Evolutionary conservation across 2,329 filamentous ascomycete genomes (phyloP).

Genomic region (Helicocarpus griseus): DNA sequence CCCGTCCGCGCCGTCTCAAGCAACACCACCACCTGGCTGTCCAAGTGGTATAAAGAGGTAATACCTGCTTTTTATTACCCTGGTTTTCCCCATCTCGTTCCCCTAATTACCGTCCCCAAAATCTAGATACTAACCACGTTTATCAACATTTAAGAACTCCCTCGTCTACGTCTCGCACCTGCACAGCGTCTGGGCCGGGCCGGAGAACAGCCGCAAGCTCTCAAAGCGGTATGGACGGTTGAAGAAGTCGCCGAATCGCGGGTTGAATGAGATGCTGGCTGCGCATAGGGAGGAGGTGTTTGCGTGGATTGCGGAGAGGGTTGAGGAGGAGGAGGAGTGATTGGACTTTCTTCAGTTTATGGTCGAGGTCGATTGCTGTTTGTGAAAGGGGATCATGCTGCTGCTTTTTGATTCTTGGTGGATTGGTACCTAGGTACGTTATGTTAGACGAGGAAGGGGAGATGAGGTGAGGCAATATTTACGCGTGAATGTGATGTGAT

Average conservation of each 20-base stretch:
- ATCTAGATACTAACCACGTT: no score
- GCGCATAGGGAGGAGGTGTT: slow-evolving; percentile 43
- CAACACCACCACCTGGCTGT: slow-evolving; percentile 56
- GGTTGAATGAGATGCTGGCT: slow-evolving; percentile 48
- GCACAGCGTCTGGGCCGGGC: slow-evolving; percentile 66
- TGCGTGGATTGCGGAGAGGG: slow-evolving; percentile 34
- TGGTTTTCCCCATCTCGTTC: slow-evolving; percentile 9
- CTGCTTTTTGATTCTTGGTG: not conserved
- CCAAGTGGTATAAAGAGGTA: slow-evolving; percentile 69
- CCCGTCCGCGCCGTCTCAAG: slow-evolving; percentile 71
- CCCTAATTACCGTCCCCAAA: not conserved
- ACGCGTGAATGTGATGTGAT: no score
- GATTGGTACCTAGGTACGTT: no score
- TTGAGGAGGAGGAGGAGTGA: slow-evolving; percentile 9
- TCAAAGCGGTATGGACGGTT: slow-evolving; percentile 50
- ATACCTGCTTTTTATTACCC: not conserved
- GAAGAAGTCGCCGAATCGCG: slow-evolving; percentile 34
- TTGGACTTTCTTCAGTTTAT: not conserved
- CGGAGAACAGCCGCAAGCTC: slow-evolving; percentile 46
- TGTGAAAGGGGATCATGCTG: not conserved
- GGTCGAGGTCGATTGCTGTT: not conserved
- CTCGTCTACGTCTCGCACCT: slow-evolving; percentile 65
- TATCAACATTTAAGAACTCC: slow-evolving; percentile 48
- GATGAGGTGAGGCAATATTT: no score
- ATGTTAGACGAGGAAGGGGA: no score